phyloP scores from a whole-genome alignment of 495 filamentous ascomycete genomes.

The Stereocaulon alpinum region DNA sequence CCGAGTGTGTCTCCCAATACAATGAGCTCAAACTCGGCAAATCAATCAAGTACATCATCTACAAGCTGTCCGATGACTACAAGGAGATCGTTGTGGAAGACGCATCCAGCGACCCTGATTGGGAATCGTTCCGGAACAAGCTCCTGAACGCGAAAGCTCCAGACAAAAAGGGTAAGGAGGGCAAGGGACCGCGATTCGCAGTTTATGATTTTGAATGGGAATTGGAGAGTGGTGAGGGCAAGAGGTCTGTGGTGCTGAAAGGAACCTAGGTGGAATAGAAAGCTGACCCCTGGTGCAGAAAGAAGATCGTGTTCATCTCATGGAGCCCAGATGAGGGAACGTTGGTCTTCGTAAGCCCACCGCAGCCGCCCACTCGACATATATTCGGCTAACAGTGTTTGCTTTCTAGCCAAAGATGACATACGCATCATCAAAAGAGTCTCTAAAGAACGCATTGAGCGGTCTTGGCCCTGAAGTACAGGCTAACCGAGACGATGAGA shows the following conservation, averaged over 20 bases:
- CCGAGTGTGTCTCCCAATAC: slow-evolving; percentile 73
- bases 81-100: slow-evolving; percentile 79
- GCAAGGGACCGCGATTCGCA: slow-evolving; percentile 80
- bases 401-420: slow-evolving; percentile 70
- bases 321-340: slow-evolving; percentile 79
- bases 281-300: slow-evolving; percentile 40
- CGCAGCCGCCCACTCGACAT: slow-evolving; percentile 1
- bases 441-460: slow-evolving; percentile 76
- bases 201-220: slow-evolving; percentile 89
- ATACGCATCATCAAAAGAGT: slow-evolving; percentile 92
- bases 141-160: slow-evolving; percentile 54
- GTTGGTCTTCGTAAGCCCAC: slow-evolving; percentile 60
- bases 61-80: slow-evolving; percentile 90
- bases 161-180: slow-evolving; percentile 43
- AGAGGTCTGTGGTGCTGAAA: slow-evolving; percentile 44
- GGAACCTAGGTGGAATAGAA: background rate
- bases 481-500: slow-evolving; percentile 83
- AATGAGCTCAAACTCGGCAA: slow-evolving; percentile 87
- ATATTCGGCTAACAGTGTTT: slow-evolving; percentile 22
- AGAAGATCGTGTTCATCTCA: slow-evolving; percentile 91
- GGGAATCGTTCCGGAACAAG: slow-evolving; percentile 71
- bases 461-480: slow-evolving; percentile 75
- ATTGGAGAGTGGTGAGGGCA: slow-evolving; percentile 67
- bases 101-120: slow-evolving; percentile 51
- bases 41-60: slow-evolving; percentile 90